Base-by-base conservation (phyloP, 805 yeast genomes). In the Lipomyces orientalis region DNA sequence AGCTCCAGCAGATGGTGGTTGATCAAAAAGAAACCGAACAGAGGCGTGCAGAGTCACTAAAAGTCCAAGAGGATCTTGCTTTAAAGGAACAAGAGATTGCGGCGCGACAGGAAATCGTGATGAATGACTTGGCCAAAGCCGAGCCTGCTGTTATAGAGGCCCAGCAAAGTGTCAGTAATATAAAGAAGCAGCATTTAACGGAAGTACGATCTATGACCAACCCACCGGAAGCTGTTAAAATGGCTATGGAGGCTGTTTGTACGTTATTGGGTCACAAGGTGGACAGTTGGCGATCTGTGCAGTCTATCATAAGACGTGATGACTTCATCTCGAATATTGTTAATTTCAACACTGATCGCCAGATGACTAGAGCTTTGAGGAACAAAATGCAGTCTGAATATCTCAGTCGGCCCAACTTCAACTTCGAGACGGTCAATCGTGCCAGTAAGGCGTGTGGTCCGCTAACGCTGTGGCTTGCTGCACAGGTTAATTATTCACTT, bases 401-500 rank as follows among this genome's bases (percentile, higher is more conserved):
- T 73, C 77, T 93, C 10, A 80, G 88, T 0, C 80, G 87, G 63
- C 84, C 87, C 0, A 89, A 86, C 61, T 93, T 85, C 76, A 91
- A 85, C 54, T 89, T 79, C 73, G 93, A 88, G 59, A 79, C 90
- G 0, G 97, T 91, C 0, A 86, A 90, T 73, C 81, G 98, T 52
- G 98, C 98, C 4, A 90, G 97, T 77, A 92, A 90, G 75, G 98
- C 98, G 0, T 92, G 98, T 80, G 98, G 97, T 0, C 98, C 98
- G 0, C 79, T 94, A 46, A 75, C 90, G 22, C 88, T 88, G 68
- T 94, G 98, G 98, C 93, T 93, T 0, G 83, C 84, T 63, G 98
- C 98, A 0, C 98, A 94, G 71, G 81, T 93, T n/a, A 80, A 83
- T n/a, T 94, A 89, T 75, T 85, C 94, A 0, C 75, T 85, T 1